Conservation (phyloP, 1,284 basidiomycete species). For the Ganoderma resinaceum region DNA sequence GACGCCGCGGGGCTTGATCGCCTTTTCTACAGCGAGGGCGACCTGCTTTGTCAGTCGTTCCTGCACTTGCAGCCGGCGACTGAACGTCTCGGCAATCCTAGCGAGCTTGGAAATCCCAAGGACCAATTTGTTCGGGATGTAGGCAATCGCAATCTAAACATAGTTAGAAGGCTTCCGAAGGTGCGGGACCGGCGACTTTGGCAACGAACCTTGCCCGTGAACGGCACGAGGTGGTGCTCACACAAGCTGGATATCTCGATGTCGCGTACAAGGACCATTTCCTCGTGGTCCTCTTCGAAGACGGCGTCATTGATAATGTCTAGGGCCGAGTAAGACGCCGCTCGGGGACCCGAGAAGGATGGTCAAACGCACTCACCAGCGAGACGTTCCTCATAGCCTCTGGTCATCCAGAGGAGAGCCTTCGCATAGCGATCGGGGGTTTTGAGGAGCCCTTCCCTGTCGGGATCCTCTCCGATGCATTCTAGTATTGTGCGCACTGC, state of each 20-base stretch:
- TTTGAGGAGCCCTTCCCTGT: conserved; percentile 88
- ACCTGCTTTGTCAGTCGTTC: conserved; percentile 98
- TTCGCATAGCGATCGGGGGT: conserved; percentile 98
- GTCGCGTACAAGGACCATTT: conserved; percentile 99
- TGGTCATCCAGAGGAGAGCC: conserved; percentile 99
- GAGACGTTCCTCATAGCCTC: conserved; percentile 96
- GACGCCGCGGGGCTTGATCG: conserved; percentile 96
- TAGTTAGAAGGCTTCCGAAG: conserved; percentile 21
- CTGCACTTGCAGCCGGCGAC: conserved; percentile 95
- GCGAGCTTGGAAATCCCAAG: conserved; percentile 98
- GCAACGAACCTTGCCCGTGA: conserved; percentile 89
- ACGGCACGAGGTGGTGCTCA: conserved; percentile 99
- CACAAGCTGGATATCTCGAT: conserved; percentile 98
- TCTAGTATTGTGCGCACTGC: conserved; percentile 95
- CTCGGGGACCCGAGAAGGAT: neutral
- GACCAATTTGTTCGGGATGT: conserved; percentile 96
- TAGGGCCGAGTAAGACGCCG: conserved; percentile 40
- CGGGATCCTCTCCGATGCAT: conserved; percentile 98
- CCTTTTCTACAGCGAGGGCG: conserved; percentile 96
- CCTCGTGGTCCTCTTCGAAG: conserved; percentile 99
- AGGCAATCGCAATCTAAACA: conserved; percentile 75
- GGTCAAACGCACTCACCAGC: conserved; percentile 60
- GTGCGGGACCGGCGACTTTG: conserved; percentile 12
- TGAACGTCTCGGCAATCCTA: conserved; percentile 97
- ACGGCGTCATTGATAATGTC: conserved; percentile 99